Percentiles rank a stretch among this genome's conserved stretches.
phyloP scores from a whole-genome alignment of 371 early-diverging fungal genomes.

The Mucor lusitanicus region DNA sequence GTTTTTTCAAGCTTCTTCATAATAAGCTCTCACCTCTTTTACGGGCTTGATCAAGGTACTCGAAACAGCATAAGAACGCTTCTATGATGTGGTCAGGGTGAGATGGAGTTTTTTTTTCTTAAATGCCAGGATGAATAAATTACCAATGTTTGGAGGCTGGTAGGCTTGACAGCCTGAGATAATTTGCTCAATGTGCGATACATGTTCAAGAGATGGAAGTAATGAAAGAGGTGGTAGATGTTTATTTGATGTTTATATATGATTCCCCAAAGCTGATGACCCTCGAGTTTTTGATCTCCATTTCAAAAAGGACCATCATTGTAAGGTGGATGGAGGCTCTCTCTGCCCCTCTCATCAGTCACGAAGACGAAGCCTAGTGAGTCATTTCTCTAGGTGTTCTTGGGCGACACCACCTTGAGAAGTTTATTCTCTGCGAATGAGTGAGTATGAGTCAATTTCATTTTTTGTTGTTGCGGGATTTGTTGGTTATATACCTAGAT shows the following conservation, averaged over 20 bases:
- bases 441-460: conserved; percentile 1
- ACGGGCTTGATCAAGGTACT: conserved; percentile 20
- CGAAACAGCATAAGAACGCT: conserved; percentile 18
- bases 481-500: conserved; percentile 50
- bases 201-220: not conserved
- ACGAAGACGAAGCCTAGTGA: not conserved
- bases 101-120: not conserved
- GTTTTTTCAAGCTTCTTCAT: not conserved
- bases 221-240: not conserved
- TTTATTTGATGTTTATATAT: not conserved
- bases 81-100: not conserved
- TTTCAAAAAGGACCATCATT: not conserved
- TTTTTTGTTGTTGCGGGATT: conserved; percentile 17
- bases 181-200: not conserved
- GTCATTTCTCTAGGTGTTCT: not conserved
- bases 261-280: not conserved
- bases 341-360: not conserved
- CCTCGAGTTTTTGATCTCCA: not conserved
- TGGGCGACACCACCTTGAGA: not conserved
- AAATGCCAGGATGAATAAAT: not conserved
- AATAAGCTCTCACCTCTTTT: conserved; percentile 10
- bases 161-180: not conserved
- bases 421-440: conserved; percentile 15
- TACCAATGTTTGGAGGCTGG: conserved; percentile 1
- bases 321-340: not conserved